Percentiles rank a stretch among this genome's conserved stretches.
These are phyloP conservation scores for Fusarium lyarnte DNA, from an alignment of 2,329 filamentous ascomycete species.

Conservation along the genomic window DNA sequence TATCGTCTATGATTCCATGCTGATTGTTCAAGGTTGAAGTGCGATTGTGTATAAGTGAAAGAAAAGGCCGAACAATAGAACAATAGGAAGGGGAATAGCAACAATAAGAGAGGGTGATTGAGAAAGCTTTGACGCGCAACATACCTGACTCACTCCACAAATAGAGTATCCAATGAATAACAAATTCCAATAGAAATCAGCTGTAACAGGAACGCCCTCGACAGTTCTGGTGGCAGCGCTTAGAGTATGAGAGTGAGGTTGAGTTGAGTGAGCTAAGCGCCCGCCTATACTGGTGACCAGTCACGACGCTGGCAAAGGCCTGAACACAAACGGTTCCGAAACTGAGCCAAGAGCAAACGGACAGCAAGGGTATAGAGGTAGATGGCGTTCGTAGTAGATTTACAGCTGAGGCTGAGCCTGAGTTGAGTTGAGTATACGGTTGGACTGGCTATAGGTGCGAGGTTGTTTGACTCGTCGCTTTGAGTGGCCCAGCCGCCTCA, in stretches of 20 bases:
- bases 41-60: slow-evolving; percentile 26
- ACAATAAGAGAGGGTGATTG: slow-evolving; percentile 42
- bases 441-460: slow-evolving; percentile 26
- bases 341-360: slow-evolving; percentile 34
- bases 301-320: slow-evolving; percentile 30
- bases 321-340: slow-evolving; percentile 26
- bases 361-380: background rate
- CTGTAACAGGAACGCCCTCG: slow-evolving; percentile 30
- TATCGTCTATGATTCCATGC: slow-evolving; percentile 43
- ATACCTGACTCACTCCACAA: slow-evolving; percentile 40
- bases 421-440: slow-evolving; percentile 8
- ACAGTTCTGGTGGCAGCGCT: slow-evolving; percentile 40
- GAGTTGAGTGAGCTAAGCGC: slow-evolving; percentile 40
- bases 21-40: slow-evolving; percentile 24
- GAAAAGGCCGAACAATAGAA: slow-evolving; percentile 27
- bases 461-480: slow-evolving; percentile 35
- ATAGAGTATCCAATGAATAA: slow-evolving; percentile 34
- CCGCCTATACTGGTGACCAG: slow-evolving; percentile 35
- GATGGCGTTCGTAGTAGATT: slow-evolving; percentile 8
- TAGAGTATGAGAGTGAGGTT: slow-evolving; percentile 27
- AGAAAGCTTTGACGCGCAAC: slow-evolving; percentile 18
- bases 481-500: slow-evolving; percentile 39
- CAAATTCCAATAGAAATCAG: slow-evolving; percentile 15
- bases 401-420: slow-evolving; percentile 6
- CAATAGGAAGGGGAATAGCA: slow-evolving; percentile 27